Evolutionary conservation across 2,329 filamentous ascomycete species (phyloP).

Genomic region (Blumeriella jaapii): DNA sequence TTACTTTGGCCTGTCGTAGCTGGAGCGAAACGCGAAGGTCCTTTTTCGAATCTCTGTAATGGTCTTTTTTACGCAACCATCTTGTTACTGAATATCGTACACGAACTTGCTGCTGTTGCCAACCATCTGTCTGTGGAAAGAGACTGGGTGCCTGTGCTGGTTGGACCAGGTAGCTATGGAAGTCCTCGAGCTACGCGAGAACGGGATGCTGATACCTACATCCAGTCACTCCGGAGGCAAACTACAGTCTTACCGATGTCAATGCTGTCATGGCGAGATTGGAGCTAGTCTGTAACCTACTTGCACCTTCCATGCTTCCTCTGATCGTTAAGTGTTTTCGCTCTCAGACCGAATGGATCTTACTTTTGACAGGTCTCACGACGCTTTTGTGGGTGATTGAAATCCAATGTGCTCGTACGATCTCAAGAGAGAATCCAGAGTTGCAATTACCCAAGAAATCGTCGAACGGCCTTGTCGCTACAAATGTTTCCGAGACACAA

Average conservation of each 20-base stretch:
- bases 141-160: slow-evolving; percentile 31
- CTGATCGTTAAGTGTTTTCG: slow-evolving; percentile 35
- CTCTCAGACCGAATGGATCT: slow-evolving; percentile 30
- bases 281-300: slow-evolving; percentile 41
- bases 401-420: slow-evolving; percentile 26
- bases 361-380: slow-evolving; percentile 34
- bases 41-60: slow-evolving; percentile 7
- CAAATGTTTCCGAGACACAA: background rate
- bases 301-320: slow-evolving; percentile 34
- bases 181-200: background rate
- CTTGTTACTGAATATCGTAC: slow-evolving; percentile 29
- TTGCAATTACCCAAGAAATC: slow-evolving; percentile 20
- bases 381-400: slow-evolving; percentile 29
- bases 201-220: background rate
- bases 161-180: slow-evolving; percentile 12
- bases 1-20: slow-evolving; percentile 28
- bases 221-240: slow-evolving; percentile 20
- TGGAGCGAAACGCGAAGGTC: background rate
- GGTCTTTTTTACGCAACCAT: slow-evolving; percentile 26
- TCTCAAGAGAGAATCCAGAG: slow-evolving; percentile 25
- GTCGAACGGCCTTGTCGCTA: background rate
- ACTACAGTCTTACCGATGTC: slow-evolving; percentile 23
- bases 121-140: slow-evolving; percentile 34
- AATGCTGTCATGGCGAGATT: slow-evolving; percentile 43
- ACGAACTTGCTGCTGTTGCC: slow-evolving; percentile 30